These are phyloP conservation scores for Apiotrichum laibachii DNA, from an alignment of 1,284 basidiomycete genomes.

Conservation along the genomic window DNA sequence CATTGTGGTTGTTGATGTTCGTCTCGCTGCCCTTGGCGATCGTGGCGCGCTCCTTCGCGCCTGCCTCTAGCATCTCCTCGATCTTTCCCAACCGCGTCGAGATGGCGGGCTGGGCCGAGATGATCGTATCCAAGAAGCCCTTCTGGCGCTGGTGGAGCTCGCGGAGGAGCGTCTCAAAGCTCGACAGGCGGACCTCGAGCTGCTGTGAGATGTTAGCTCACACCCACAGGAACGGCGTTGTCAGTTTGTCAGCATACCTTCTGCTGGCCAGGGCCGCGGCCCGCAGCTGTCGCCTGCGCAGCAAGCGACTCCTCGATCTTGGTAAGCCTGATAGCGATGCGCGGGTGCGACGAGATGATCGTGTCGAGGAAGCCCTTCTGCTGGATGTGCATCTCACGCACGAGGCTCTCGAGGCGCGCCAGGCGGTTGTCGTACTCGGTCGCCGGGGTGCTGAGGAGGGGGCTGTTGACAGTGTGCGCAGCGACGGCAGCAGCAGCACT, in stretches of 20 bases:
- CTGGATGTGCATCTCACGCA: background rate
- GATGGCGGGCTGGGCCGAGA: background rate
- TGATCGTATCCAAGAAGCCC: background rate
- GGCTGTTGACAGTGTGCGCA: background rate
- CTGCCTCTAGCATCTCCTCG: background rate
- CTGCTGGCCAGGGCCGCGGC: no score
- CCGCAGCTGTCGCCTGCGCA: background rate
- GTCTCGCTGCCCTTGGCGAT: no score
- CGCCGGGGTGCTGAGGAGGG: no score
- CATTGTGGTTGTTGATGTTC: no score
- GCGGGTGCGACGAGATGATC: background rate
- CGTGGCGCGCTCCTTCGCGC: background rate
- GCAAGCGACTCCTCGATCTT: background rate
- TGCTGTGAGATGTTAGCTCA: background rate
- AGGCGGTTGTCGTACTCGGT: background rate
- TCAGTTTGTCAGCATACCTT: no score
- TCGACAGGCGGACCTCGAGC: conserved; percentile 4
- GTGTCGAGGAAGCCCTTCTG: background rate
- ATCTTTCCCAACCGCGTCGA: background rate
- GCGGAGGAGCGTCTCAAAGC: conserved; percentile 1
- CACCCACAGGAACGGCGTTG: no score
- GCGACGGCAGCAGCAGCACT: no score
- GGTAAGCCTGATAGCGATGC: background rate
- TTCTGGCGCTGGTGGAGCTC: background rate
- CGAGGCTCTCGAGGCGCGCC: background rate